phyloP scores from a whole-genome alignment of 1,139 yeast species.

The Nadsonia commutata region DNA sequence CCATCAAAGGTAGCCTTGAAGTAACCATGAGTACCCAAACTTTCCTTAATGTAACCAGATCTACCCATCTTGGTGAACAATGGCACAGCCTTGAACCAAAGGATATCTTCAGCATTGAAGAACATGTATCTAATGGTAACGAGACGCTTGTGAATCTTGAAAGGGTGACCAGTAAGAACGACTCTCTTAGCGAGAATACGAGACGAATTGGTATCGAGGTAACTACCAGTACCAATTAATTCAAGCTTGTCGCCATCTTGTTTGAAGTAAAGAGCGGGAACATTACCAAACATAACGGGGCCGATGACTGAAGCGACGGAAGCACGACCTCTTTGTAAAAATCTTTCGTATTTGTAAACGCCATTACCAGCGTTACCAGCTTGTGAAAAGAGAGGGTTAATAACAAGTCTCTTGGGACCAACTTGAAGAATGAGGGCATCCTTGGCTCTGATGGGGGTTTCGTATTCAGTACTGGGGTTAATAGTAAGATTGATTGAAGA shows the following conservation, averaged over 20 bases:
- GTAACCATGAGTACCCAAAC: conserved; percentile 96
- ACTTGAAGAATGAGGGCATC: conserved; percentile 75
- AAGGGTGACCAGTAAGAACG: conserved; percentile 85
- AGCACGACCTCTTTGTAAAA: conserved; percentile 67
- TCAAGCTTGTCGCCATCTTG: conserved; percentile 34
- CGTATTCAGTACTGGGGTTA: conserved; percentile 71
- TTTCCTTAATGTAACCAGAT: conserved; percentile 84
- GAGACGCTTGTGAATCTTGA: conserved; percentile 83
- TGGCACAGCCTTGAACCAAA: conserved; percentile 84
- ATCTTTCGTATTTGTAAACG: conserved; percentile 76
- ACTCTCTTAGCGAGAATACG: conserved; percentile 80
- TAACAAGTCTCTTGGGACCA: conserved; percentile 82
- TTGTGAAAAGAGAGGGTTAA: conserved; percentile 73
- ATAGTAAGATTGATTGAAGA: conserved; percentile 73
- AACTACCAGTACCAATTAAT: conserved; percentile 80
- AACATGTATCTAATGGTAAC: conserved; percentile 96
- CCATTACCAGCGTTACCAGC: conserved; percentile 61
- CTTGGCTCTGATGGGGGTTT: conserved; percentile 67
- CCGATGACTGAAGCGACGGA: conserved; percentile 5
- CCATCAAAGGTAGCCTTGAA: conserved; percentile 94
- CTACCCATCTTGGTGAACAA: conserved; percentile 86
- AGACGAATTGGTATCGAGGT: conserved; percentile 71
- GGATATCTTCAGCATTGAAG: conserved; percentile 80
- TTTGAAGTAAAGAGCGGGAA: conserved; percentile 39
- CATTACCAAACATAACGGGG: conserved; percentile 6